Evolutionary conservation across 768 basidiomycete species (phyloP).

Genomic region (Floccularia luteovirens): DNA sequence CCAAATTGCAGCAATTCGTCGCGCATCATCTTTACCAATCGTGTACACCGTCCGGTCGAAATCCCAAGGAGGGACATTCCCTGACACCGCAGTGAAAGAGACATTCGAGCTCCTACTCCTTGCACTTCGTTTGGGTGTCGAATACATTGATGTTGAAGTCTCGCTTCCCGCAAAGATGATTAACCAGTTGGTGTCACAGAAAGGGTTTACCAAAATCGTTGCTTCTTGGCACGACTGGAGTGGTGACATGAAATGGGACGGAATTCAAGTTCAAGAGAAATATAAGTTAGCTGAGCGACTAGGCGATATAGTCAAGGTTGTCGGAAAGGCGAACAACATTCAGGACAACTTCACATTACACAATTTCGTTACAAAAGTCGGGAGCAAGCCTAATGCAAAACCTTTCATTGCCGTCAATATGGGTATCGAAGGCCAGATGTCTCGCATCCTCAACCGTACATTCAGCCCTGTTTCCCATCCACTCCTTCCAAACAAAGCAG

Average conservation of each 20-base stretch:
- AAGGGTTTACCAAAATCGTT: conserved; percentile 73
- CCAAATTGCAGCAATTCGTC: conserved; percentile 76
- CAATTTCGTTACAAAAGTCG: conserved; percentile 52
- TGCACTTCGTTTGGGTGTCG: conserved; percentile 76
- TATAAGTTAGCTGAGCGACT: conserved; percentile 55
- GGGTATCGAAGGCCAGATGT: conserved; percentile 84
- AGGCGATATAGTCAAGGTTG: conserved; percentile 91
- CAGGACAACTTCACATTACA: conserved; percentile 78
- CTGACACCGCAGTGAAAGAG: conserved; percentile 65
- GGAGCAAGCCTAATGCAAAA: conserved; percentile 42
- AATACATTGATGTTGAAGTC: conserved; percentile 91
- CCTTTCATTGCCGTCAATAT: conserved; percentile 95
- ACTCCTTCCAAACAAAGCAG: conserved; percentile 76
- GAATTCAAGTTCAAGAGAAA: conserved; percentile 56
- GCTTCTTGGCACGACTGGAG: conserved; percentile 96
- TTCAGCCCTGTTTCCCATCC: conserved; percentile 92
- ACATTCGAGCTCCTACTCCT: conserved; percentile 71
- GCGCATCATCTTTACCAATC: conserved; percentile 74
- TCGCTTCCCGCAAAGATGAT: conserved; percentile 61
- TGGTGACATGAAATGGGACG: conserved; percentile 77
- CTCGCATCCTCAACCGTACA: conserved; percentile 77
- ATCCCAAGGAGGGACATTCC: conserved; percentile 89
- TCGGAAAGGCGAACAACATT: conserved; percentile 71
- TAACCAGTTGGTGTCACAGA: conserved; percentile 47
- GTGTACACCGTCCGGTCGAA: conserved; percentile 88